These are phyloP conservation scores for Sporisorium scitamineum DNA, from an alignment of 1,284 basidiomycete genomes.

Conservation along the genomic window DNA sequence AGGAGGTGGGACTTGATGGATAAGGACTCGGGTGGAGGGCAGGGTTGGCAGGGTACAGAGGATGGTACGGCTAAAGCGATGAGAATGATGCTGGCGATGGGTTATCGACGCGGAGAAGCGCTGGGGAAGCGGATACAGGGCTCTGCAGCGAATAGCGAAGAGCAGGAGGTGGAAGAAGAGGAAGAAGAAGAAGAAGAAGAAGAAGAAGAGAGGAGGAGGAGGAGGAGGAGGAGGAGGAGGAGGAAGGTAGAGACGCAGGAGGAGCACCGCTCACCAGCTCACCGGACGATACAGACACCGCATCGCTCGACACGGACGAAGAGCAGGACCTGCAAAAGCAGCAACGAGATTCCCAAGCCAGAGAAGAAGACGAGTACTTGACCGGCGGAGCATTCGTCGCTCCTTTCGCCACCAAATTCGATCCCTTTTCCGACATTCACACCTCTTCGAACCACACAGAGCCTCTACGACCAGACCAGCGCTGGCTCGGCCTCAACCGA, in stretches of 20 bases:
- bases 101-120: slow-evolving; percentile 41
- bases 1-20: slow-evolving; percentile 34
- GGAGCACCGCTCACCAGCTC: background rate
- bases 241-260: background rate
- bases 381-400: slow-evolving; percentile 16
- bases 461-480: slow-evolving; percentile 50
- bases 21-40: no score
- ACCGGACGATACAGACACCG: background rate
- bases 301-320: slow-evolving; percentile 28
- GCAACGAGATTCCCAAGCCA: slow-evolving; percentile 4
- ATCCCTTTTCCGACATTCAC: background rate
- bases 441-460: background rate
- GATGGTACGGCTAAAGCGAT: slow-evolving; percentile 45
- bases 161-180: slow-evolving; percentile 20
- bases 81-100: slow-evolving; percentile 62
- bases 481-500: slow-evolving; percentile 40
- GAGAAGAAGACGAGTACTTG: slow-evolving; percentile 41
- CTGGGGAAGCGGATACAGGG: slow-evolving; percentile 31
- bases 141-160: background rate
- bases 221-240: slow-evolving; percentile 19
- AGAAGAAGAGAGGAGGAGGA: slow-evolving; percentile 4
- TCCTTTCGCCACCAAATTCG: background rate
- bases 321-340: slow-evolving; percentile 6
- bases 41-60: background rate
- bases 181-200: slow-evolving; percentile 26